These are phyloP conservation scores for Barnettozyma wickerhamii DNA, from an alignment of 805 yeast species.

Conservation along the genomic window DNA sequence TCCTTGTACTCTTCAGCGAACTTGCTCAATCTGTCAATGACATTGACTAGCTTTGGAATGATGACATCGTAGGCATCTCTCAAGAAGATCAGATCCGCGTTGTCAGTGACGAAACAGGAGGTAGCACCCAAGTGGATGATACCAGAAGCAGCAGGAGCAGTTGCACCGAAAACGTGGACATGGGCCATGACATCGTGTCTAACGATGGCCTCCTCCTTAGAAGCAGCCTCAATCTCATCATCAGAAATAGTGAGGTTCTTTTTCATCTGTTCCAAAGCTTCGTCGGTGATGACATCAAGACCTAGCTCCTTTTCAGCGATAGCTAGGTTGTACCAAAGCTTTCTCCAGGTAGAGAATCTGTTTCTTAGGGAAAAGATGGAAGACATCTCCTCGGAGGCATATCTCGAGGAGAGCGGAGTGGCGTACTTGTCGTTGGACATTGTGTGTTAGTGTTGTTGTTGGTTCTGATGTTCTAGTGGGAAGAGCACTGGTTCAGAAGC, in stretches of 20 bases:
- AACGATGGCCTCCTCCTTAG: conserved; percentile 93
- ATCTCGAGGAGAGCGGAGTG: conserved; percentile 93
- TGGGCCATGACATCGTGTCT: conserved; percentile 99
- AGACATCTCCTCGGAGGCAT: conserved; percentile 98
- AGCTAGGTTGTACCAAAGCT: conserved; percentile 92
- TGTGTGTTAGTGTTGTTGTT: conserved; percentile 1
- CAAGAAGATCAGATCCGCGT: conserved; percentile 93
- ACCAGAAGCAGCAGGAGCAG: conserved; percentile 95
- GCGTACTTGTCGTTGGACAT: conserved; percentile 64
- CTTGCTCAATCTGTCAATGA: conserved; percentile 80
- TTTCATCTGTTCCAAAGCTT: conserved; percentile 85
- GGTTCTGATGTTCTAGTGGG: no score
- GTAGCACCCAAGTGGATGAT: conserved; percentile 98
- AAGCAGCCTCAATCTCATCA: conserved; percentile 85
- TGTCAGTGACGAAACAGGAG: conserved; percentile 95
- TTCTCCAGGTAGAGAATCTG: conserved; percentile 98
- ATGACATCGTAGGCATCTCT: conserved; percentile 93
- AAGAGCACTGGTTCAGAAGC: no score
- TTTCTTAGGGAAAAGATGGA: conserved; percentile 85
- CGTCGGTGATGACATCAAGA: conserved; percentile 76
- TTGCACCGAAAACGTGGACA: conserved; percentile 90
- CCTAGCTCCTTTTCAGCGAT: conserved; percentile 94
- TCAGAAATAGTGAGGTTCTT: conserved; percentile 79
- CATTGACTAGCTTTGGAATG: conserved; percentile 94
- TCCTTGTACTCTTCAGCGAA: conserved; percentile 93